Evolutionary conservation across 768 basidiomycete genomes (phyloP), one percentile per base, ranked within the genome.

Genomic region (Leucogyrophana mollusca): DNA sequence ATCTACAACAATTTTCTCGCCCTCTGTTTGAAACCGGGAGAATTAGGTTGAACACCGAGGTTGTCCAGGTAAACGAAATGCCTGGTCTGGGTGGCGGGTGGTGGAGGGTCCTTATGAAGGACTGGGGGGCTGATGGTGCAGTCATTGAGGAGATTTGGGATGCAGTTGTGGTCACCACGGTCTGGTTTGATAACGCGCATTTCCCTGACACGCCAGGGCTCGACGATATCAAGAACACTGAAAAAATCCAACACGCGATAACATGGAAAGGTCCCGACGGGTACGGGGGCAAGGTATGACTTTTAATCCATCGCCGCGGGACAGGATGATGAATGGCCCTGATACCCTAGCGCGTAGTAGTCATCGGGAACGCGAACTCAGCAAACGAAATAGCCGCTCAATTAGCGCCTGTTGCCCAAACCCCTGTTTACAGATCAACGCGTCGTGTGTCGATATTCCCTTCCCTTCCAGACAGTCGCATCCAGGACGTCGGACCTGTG

Each of bases 361-460:
- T 80, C 9, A 57, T 79, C 3, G 78, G 73, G 9, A 79, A 78
- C 18, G 78, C 73, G 16, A 76, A 78, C 40, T 79, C 78, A 2
- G 66, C 69, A 27, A 80, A 80, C 51, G 78, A 80, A 40, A 73
- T 79, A 32, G 73, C 74, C 1, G 69, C 73, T 1, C 76, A 78
- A 27, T 63, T 79, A 0, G 67, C 66, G 0, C 46, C 66, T 0
- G 58, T 76, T 11, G 67, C 68, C 1, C 49, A 60, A 27, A 49
- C 60, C 1, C 77, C 78, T 4, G 66, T 79, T 0, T 74, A 73
- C 50, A 73, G 78, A 36, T 76, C 73, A 10, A 67, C 71, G 20
- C 73, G 78, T 2, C 68, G 73, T 0, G 61, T 67, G 9, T 67
- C 69, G 6, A 64, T 76, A 52, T 74, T 73, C 42, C 67, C 69